These are phyloP conservation scores for Fusarium sp. DNA, from an alignment of 2,329 filamentous ascomycete genomes.

Conservation along the genomic window DNA sequence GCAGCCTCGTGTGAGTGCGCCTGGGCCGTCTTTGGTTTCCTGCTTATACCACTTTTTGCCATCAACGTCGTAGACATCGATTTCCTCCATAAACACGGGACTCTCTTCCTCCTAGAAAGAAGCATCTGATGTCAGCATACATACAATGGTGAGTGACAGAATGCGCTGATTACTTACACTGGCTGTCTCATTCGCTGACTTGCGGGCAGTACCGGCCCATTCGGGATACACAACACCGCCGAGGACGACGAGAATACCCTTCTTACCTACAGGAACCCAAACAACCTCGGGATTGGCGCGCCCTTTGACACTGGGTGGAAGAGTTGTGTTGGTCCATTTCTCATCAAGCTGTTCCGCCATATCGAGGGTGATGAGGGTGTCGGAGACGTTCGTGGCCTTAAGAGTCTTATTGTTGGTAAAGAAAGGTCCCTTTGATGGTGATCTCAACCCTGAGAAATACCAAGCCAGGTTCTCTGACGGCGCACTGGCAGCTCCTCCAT, in stretches of 20 bases:
- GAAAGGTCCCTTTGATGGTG: slow-evolving; percentile 59
- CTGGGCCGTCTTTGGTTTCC: slow-evolving; percentile 65
- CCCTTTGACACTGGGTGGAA: slow-evolving; percentile 59
- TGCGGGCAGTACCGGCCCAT: slow-evolving; percentile 47
- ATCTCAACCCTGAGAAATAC: slow-evolving; percentile 72
- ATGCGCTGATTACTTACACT: slow-evolving; percentile 46
- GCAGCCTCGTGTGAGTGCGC: slow-evolving; percentile 71
- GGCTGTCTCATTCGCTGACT: slow-evolving; percentile 44
- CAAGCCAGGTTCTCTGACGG: slow-evolving; percentile 75
- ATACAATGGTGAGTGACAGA: no score
- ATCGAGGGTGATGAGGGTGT: slow-evolving; percentile 67
- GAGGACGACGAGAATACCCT: slow-evolving; percentile 79
- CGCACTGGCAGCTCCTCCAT: slow-evolving; percentile 68
- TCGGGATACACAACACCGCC: slow-evolving; percentile 74
- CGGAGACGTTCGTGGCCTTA: slow-evolving; percentile 57
- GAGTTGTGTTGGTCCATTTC: slow-evolving; percentile 64
- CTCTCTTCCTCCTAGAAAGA: slow-evolving; percentile 64
- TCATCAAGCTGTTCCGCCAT: slow-evolving; percentile 60
- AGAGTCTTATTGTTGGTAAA: slow-evolving; percentile 48
- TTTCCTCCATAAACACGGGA: slow-evolving; percentile 72
- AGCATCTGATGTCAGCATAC: slow-evolving; percentile 5
- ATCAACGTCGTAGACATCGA: slow-evolving; percentile 80
- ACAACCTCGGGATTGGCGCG: slow-evolving; percentile 71
- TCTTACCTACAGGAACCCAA: slow-evolving; percentile 77
- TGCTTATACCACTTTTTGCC: slow-evolving; percentile 73